Base-by-base conservation (phyloP, 192 early-diverging fungal species). In the Linnemannia elongata region DNA sequence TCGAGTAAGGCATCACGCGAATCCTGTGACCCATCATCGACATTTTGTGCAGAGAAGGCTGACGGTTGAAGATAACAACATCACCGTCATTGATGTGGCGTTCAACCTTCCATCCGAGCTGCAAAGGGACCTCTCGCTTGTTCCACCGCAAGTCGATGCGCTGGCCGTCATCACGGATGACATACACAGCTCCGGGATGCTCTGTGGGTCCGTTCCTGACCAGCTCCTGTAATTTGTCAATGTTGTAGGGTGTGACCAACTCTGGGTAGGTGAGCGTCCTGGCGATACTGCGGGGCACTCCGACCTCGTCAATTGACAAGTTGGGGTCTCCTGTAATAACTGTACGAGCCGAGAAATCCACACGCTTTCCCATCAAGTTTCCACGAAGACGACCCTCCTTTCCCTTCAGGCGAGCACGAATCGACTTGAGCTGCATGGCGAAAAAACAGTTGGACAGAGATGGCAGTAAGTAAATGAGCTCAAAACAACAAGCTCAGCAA, bases 291-390 rank as follows among this genome's bases (percentile, higher is more conserved):
- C 97, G 96, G 15, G 98, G 98, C 1, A 99, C 98, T 55, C 98
- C 98, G 63, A 99, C 98, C 89, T 99, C 95, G 89, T 99, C 98
- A 55, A 99, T 95, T n/a, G 94, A 95, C 55, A 99, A 90, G 87
- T 98, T 98, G 30, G 98, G 98, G 85, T 99, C 98, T 77, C 98
- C 98, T 10, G 98, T 99, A 89, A 99, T 99, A 69, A 99, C 98
- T 6, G 98, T 99, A 90, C 98, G 96, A 0, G 99, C 98, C 39
- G 97, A 98, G 89, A 99, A 99, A 89, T 99, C 99, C 3, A 99
- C 98, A 90, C 99, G 97, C 89, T 99, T 99, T 73, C 99, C 99
- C 99, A 99, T 99, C 90, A 99, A 90, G 89, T 99, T 99, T 74
- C 97, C 97, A 91, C 99, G 97, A 77, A 99, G 90, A 85, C 99